Conservation (phyloP, 306 rosid genomes). For the Begonia fuchsioides region DNA sequence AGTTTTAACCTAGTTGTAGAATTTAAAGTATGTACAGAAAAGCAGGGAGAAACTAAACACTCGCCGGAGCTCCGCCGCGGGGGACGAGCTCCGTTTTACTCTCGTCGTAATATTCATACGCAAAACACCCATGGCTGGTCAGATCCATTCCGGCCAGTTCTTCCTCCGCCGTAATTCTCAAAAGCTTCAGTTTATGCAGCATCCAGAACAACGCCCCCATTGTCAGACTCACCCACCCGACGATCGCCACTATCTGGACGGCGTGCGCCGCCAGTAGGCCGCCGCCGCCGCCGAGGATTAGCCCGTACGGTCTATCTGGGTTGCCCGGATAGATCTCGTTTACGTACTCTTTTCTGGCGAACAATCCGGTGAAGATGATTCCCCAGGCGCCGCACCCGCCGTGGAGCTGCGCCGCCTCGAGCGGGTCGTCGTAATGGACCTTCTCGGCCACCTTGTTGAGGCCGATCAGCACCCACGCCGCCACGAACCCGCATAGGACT, state of each 20-base stretch:
- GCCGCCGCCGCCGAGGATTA: conserved; percentile 42
- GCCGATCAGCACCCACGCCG: conserved; percentile 42
- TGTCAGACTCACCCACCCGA: conserved; percentile 33
- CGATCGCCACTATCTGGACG: conserved; percentile 23
- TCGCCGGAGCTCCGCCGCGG: no score
- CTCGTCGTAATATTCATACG: conserved; percentile 23
- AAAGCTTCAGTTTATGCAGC: conserved; percentile 24
- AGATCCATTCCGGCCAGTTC: conserved; percentile 48
- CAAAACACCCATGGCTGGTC: conserved; percentile 44
- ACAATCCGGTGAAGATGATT: conserved; percentile 36
- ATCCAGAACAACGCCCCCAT: conserved; percentile 36
- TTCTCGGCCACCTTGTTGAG: conserved; percentile 37
- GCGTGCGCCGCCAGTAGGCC: conserved; percentile 34
- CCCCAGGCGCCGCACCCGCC: conserved; percentile 59
- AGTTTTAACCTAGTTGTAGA: no score
- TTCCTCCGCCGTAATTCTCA: conserved; percentile 30
- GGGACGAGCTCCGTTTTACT: neutral
- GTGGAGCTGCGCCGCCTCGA: conserved; percentile 50
- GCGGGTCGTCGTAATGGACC: conserved; percentile 34
- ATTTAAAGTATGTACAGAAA: no score
- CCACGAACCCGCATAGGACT: conserved; percentile 42
- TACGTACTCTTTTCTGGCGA: conserved; percentile 30
- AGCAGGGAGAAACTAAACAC: no score
- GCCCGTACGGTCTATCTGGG: conserved; percentile 28
- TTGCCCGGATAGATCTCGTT: conserved; percentile 27